These are phyloP conservation scores for Candida ovalis DNA, from an alignment of 805 yeast genomes.

Conservation along the genomic window DNA sequence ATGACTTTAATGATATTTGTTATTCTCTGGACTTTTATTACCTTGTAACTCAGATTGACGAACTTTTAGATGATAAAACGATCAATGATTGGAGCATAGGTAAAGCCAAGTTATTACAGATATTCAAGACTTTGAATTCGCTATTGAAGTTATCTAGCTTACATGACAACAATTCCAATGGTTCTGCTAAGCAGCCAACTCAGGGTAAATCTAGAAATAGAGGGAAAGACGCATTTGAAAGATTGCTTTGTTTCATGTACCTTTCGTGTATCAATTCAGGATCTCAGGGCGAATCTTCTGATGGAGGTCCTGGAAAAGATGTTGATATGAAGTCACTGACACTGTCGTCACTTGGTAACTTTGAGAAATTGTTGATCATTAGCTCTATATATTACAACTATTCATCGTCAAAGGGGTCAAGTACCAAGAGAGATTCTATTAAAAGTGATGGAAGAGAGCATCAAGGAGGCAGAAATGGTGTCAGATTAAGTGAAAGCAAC, in stretches of 20 bases:
- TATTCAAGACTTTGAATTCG: conserved; percentile 25
- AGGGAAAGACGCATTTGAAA: conserved; percentile 1
- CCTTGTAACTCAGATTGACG: conserved; percentile 17
- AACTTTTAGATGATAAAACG: conserved; percentile 18
- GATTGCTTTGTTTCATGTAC: conserved; percentile 1
- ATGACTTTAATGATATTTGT: conserved; percentile 13
- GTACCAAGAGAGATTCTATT: not conserved
- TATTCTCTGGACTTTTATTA: conserved; percentile 22
- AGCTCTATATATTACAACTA: conserved; percentile 14
- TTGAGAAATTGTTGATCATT: conserved; percentile 16
- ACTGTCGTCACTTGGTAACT: conserved; percentile 1
- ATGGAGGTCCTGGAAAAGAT: too few species aligned
- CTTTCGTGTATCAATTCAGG: not conserved
- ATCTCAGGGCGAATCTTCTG: too few species aligned
- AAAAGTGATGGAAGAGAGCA: not conserved
- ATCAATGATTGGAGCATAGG: conserved; percentile 20
- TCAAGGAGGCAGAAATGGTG: not conserved
- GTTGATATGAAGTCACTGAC: not conserved
- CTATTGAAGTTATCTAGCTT: conserved; percentile 15
- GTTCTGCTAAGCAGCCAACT: not conserved
- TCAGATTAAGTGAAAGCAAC: not conserved
- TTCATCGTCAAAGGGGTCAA: not conserved
- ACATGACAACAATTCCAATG: not conserved
- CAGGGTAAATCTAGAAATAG: not conserved
- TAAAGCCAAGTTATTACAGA: conserved; percentile 22